phyloP scores from a whole-genome alignment of 1,139 yeast species.

The Taiozyma sp. region DNA sequence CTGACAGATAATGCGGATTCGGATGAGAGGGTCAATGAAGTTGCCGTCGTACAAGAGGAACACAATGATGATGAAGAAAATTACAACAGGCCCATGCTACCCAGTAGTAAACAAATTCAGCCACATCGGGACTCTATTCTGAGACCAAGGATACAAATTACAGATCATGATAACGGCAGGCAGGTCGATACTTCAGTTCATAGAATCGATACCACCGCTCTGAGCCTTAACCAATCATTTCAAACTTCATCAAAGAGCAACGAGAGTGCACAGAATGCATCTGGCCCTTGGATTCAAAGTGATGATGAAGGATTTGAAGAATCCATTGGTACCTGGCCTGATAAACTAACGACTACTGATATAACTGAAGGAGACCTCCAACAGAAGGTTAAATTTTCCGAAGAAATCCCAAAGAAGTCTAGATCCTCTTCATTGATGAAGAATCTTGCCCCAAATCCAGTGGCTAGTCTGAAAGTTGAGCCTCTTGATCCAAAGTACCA shows the following conservation, averaged over 20 bases:
- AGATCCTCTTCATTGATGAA: neutral
- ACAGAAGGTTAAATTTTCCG: neutral
- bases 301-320: neutral
- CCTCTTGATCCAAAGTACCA: conserved; percentile 1
- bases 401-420: neutral
- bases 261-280: neutral
- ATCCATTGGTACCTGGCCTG: neutral
- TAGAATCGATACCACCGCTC: neutral
- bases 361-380: neutral
- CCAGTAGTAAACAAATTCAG: neutral
- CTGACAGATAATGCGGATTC: conserved; percentile 5
- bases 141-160: neutral
- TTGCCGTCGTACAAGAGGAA: neutral
- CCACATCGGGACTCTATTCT: neutral
- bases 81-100: neutral
- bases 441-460: conserved; percentile 4
- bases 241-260: neutral
- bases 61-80: conserved; percentile 1
- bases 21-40: conserved; percentile 7
- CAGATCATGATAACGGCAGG: neutral
- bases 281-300: neutral
- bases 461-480: neutral
- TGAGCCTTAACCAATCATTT: neutral
- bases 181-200: neutral
- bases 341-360: neutral